Conservation (phyloP, 176 grass and related monocot genomes). For the Triticum aestivum region IWGSC_CS_RefSeq_v2.1 NC_057801.1:126614732-126615231, state of each 20-base stretch:
- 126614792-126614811: background rate
- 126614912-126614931: background rate
- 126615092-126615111: conserved; percentile 1
- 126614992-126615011: background rate
- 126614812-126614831: background rate
- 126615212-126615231: background rate
- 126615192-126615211: too few species aligned
- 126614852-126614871: background rate
- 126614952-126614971: background rate
- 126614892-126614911: background rate
- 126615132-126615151: background rate
- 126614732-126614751: background rate
- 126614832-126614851: background rate
- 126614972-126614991: background rate
- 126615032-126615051: conserved; percentile 33
- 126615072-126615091: background rate
- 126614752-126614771: background rate
- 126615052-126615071: background rate
- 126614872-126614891: background rate
- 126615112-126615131: background rate
- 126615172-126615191: too few species aligned
- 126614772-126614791: background rate
- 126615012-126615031: background rate
- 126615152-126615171: background rate
- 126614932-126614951: background rate